phyloP scores from a whole-genome alignment of 2,329 filamentous ascomycete species.

The Penicillium griseofulvum region DNA sequence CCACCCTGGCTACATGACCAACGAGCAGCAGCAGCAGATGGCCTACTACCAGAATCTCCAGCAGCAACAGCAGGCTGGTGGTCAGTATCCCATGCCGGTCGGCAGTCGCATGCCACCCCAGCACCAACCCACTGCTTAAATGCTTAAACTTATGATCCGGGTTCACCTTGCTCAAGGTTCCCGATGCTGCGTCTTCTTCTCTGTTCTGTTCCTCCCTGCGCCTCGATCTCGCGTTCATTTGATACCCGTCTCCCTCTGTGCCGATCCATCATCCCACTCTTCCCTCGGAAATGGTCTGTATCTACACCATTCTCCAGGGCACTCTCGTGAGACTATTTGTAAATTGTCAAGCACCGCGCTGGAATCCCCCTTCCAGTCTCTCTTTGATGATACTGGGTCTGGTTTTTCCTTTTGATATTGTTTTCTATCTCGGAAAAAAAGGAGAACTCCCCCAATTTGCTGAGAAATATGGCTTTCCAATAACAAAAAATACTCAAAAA shows the following conservation, averaged over 20 bases:
- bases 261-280: conserved; percentile 23
- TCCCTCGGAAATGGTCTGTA: conserved; percentile 9
- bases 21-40: conserved; percentile 69
- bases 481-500: background rate
- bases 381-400: conserved; percentile 15
- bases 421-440: conserved; percentile 12
- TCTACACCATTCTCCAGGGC: conserved; percentile 6
- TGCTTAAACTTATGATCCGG: conserved; percentile 12
- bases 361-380: conserved; percentile 8
- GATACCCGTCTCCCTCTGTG: conserved; percentile 37
- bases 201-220: conserved; percentile 25
- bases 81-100: conserved; percentile 75
- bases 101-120: conserved; percentile 77
- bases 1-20: conserved; percentile 67
- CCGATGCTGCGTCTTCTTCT: conserved; percentile 26
- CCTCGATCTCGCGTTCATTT: conserved; percentile 34
- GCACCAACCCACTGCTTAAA: conserved; percentile 73
- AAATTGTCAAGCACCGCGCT: conserved; percentile 22
- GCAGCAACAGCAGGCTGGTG: conserved; percentile 64
- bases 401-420: conserved; percentile 12
- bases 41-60: conserved; percentile 81
- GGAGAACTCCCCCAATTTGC: conserved; percentile 7
- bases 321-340: conserved; percentile 19
- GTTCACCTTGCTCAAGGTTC: conserved; percentile 18
- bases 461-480: conserved; percentile 8